Evolutionary conservation across 805 yeast species (phyloP).

Genomic region (Suhomyces xylopsoci): DNA sequence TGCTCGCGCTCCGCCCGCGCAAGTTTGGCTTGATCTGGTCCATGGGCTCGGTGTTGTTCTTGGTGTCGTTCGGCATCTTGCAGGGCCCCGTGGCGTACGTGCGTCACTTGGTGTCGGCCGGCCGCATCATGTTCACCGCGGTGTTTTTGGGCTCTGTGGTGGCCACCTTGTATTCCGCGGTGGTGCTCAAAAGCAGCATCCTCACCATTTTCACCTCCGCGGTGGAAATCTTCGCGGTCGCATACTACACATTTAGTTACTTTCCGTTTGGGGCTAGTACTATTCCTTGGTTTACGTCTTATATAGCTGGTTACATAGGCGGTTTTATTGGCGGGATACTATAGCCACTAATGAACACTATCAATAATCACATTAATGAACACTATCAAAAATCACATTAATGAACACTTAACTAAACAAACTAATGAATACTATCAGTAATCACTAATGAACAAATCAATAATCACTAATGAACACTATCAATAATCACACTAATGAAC

Average conservation of each 20-base stretch:
- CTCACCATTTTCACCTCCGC: conserved; percentile 73
- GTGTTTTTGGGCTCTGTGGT: conserved; percentile 80
- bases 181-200: conserved; percentile 63
- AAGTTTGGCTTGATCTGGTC: conserved; percentile 92
- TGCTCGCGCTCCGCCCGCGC: conserved; percentile 82
- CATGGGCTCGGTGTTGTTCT: conserved; percentile 82
- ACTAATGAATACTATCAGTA: no score
- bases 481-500: no score
- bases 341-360: background rate
- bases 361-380: no score
- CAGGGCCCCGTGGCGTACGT: conserved; percentile 89
- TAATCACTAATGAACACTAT: no score
- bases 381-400: no score
- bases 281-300: conserved; percentile 46
- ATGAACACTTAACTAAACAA: no score
- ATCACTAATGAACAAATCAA: no score
- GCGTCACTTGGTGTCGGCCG: conserved; percentile 68
- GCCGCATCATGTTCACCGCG: conserved; percentile 73
- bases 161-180: conserved; percentile 74
- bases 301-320: conserved; percentile 42
- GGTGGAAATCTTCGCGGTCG: conserved; percentile 78
- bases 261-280: conserved; percentile 95
- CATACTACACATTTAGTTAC: conserved; percentile 86
- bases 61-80: conserved; percentile 82
- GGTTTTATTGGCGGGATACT: conserved; percentile 46